Evolutionary conservation across 2,329 filamentous ascomycete species (phyloP), one percentile per base, ranked within the genome.

Genomic region (Biscogniauxia sp.): DNA sequence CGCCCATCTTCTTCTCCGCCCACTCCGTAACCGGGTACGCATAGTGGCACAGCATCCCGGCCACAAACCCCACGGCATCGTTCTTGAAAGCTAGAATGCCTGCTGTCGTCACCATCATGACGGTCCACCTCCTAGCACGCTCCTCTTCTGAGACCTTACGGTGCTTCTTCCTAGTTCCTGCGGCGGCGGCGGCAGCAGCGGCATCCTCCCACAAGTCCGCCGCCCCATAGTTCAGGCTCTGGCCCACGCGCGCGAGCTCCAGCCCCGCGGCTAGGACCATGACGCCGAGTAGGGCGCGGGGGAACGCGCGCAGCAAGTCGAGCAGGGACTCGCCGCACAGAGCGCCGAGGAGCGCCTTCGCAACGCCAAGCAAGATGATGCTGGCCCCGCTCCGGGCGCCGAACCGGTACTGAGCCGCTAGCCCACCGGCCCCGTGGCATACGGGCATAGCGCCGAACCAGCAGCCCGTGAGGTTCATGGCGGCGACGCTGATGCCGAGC

Each of bases 361-460:
- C 76, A 0, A 84, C 53, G 0, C 94, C 94, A 0, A 98, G 84
- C 23, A 96, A 73, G 57, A 97, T 86, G 63, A 97, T 84, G 68
- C 89, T 93, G 0, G 92, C 87, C 9, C 94, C 94, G 61, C 91
- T 96, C 54, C 94, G 88, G 4, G 94, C 93, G 0, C 94, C 94
- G 68, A 98, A 98, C 4, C 92, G 87, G 74, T 92, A 92, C 73
- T 98, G 94, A 0, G 90, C 95, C 5, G 95, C 95, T 0, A 98
- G 80, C 0, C 94, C 94, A 2, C 94, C 94, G 0, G 92, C 92
- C 5, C 94, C 94, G 73, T 98, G 95, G 72, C 95, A 98, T 3
- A 95, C 88, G 2, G 94, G 95, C 95, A 72, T 98, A 5, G 90
- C 90, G 54, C 93, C 93, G 69, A 97, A 96, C 91, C 92, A 96